Evolutionary conservation across 352 stramenopile species (phyloP), one percentile per base, ranked within the genome.

Genomic region (Globisporangium camurandrum): DNA sequence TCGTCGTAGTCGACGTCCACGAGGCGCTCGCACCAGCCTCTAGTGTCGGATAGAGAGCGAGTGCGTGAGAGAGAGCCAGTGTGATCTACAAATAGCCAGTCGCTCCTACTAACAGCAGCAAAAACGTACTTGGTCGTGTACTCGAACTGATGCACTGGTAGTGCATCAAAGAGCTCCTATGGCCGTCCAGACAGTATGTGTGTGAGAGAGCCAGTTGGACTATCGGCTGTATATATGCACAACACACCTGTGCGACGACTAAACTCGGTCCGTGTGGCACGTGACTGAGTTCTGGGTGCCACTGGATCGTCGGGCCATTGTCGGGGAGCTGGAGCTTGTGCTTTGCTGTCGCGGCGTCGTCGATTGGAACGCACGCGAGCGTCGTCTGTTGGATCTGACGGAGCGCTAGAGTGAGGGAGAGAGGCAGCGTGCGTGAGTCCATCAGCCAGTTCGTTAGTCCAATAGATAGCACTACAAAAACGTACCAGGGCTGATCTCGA

Each of bases 81-180:
- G 14, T 12, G 30, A 8, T 12, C 14, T 34, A 34, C 8, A 34
- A 12, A 34, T 12, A 1, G 30, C 30, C 30, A 34, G 30, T 34
- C 6, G 30, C 20, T 37, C 19, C 20, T 9, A 31, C 28, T 19
- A 34, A 34, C 30, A 11, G 30, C 30, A 12, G 30, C 6, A 6
- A 34, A 17, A 7, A 49, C 66, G 46, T 66, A 87, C 79, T 59
- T 71, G 19, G 85, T 62, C 4, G 92, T 97, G 66, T 97, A 97
- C 74, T 98, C 80, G 66, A 98, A 98, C 55, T 93, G 83, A 65
- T 98, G 92, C 26, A 97, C 84, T 1, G 95, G 93, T 41, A 98
- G 61, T 22, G 93, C 93, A 60, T 98, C 93, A 60, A 98, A 86
- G 38, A 98, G 84, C 57, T 98, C 95, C 77, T 81, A 1, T 19